These are phyloP conservation scores for Botrytis medusae DNA, from an alignment of 2,329 filamentous ascomycete species.

Conservation along the genomic window DNA sequence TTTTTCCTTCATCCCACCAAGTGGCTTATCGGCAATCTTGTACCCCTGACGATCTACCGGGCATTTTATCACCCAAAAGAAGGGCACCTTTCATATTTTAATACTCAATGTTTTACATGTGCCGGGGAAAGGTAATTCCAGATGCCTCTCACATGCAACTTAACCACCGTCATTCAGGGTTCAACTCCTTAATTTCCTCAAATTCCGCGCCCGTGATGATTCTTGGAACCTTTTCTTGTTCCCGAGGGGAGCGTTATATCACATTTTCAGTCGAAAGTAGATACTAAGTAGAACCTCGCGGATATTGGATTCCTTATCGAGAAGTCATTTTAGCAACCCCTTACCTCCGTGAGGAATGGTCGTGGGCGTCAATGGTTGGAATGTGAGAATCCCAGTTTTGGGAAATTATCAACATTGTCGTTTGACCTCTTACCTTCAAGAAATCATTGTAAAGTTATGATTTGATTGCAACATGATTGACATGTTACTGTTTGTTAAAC, in stretches of 20 bases:
- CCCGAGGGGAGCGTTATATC: background rate
- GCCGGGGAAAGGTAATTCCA: slow-evolving; percentile 17
- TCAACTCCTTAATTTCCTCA: background rate
- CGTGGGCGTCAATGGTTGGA: background rate
- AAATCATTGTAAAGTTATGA: background rate
- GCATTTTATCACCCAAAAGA: background rate
- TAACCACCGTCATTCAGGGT: background rate
- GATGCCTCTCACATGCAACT: slow-evolving; percentile 5
- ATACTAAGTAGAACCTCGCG: background rate
- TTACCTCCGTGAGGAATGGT: background rate
- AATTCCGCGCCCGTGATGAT: background rate
- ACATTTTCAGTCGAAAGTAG: background rate
- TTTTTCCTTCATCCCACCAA: slow-evolving; percentile 12
- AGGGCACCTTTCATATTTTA: slow-evolving; percentile 9
- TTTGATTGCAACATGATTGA: background rate
- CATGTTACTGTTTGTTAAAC: background rate
- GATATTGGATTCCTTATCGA: slow-evolving; percentile 5
- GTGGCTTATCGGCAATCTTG: slow-evolving; percentile 19
- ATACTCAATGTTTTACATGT: slow-evolving; percentile 9
- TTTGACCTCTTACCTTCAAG: slow-evolving; percentile 2
- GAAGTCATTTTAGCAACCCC: slow-evolving; percentile 1
- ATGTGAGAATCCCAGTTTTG: background rate
- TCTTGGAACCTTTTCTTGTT: background rate
- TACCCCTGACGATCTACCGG: slow-evolving; percentile 16
- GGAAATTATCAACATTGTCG: background rate